Base-by-base conservation (phyloP, 2,329 filamentous ascomycete species). In the Stemphylium vesicarium region DNA sequence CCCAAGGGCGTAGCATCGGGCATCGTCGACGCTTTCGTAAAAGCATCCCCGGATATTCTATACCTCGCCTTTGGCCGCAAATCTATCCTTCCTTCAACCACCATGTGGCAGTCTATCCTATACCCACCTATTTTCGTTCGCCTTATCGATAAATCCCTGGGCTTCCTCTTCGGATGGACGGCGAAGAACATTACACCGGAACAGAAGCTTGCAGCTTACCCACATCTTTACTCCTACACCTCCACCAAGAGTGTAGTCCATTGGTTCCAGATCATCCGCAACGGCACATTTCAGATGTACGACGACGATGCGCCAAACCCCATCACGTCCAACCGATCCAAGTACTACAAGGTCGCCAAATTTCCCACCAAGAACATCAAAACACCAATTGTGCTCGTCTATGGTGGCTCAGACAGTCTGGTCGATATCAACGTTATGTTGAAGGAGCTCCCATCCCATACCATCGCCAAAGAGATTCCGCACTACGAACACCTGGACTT, bases 231-330 rank as follows among this genome's bases (percentile, higher is more conserved):
- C 79, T 97, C 93, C 0, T 98, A 94, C 74, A 97, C 94, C 0
- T 96, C 91, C 73, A 96, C 92, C 53, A 99, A 99, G 78, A 93
- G 89, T 16, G 92, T 99, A 8, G 95, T 99, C 0, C 95, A 99
- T 73, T 99, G 95, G 95, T 99, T 99, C 75, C 95, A 99, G 73
- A 97, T 99, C 72, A 99, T 99, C 68, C 89, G 95, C 62, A 97
- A 94, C 69, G 91, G 92, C 68, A 92, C 87, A 22, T 98, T 99
- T 75, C 95, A 99, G 76, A 97, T 99, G 91, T 98, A 93, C 75
- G 95, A 99, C 72, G 95, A 99, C 72, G 94, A 98, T 67, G 85
- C 95, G 0, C 90, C 92, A 53, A 88, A 88, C 24, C 89, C 89
- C 0, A 80, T 96, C 56, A 86, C 87, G 49, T 85, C 84, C 18